A percentile compares a stretch with the other conserved stretches of the same genome.
Conservation (phyloP, 1,284 basidiomycete genomes). For the Apiotrichum gracile region DNA sequence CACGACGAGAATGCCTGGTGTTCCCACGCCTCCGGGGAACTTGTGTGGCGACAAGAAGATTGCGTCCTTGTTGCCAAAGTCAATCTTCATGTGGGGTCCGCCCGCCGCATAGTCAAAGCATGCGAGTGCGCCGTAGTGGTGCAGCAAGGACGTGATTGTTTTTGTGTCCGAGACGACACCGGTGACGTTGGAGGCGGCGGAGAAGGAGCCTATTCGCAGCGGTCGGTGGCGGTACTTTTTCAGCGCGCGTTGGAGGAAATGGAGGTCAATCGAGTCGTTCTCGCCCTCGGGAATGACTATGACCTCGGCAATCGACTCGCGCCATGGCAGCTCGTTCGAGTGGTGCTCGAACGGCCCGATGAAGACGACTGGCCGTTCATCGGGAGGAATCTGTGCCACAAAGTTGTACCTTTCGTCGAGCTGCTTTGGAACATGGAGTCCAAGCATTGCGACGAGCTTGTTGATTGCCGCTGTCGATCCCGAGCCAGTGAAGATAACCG, state of each 20-base stretch:
- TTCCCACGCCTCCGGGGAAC: slow-evolving; percentile 4
- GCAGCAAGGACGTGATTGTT: slow-evolving; percentile 1
- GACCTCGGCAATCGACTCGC: slow-evolving; percentile 6
- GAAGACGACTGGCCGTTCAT: slow-evolving; percentile 8
- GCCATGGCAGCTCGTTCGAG: slow-evolving; percentile 13
- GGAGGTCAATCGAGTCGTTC: background rate
- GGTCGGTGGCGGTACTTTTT: background rate
- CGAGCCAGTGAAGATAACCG: slow-evolving; percentile 7
- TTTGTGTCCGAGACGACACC: slow-evolving; percentile 10
- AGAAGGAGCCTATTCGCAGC: slow-evolving; percentile 8
- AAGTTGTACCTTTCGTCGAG: background rate
- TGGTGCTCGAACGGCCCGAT: slow-evolving; percentile 15
- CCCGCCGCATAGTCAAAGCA: slow-evolving; percentile 10
- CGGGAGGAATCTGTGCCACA: background rate
- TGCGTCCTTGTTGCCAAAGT: slow-evolving; percentile 7
- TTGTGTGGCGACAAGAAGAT: slow-evolving; percentile 15
- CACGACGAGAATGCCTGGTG: slow-evolving; percentile 9
- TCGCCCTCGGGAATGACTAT: background rate
- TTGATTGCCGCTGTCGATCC: slow-evolving; percentile 6
- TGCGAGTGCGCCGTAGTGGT: background rate
- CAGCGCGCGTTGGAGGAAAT: background rate
- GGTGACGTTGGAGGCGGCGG: slow-evolving; percentile 12
- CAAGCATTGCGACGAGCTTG: slow-evolving; percentile 4
- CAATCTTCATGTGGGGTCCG: background rate
- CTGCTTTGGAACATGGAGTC: background rate